phyloP scores from a whole-genome alignment of 2,329 filamentous ascomycete species.

The Trichoderma sp. region DNA sequence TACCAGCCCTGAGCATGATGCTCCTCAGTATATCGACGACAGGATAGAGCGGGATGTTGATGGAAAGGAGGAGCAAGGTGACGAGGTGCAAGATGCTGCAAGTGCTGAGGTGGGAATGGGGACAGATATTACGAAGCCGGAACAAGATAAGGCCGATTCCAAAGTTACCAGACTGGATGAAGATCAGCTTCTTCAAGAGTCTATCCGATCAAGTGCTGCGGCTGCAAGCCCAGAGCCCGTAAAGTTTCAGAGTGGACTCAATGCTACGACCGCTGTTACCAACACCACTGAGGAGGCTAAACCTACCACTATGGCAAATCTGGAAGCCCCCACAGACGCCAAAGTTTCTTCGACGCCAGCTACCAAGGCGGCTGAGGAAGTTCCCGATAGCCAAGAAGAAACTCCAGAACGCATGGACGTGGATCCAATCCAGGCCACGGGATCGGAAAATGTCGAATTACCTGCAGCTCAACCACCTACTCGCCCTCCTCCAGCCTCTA shows the following conservation, averaged over 20 bases:
- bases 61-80: conserved; percentile 39
- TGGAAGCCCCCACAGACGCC: background rate
- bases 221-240: conserved; percentile 21
- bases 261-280: conserved; percentile 3
- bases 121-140: conserved; percentile 25
- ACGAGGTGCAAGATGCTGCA: conserved; percentile 22
- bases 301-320: background rate
- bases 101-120: background rate
- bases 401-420: conserved; percentile 36
- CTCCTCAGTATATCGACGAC: conserved; percentile 50
- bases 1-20: conserved; percentile 71
- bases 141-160: background rate
- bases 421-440: conserved; percentile 29
- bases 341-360: background rate
- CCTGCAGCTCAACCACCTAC: conserved; percentile 4
- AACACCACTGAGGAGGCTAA: conserved; percentile 9
- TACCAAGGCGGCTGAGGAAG: conserved; percentile 32
- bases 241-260: background rate
- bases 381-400: conserved; percentile 37
- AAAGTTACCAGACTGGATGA: conserved; percentile 34
- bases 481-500: conserved; percentile 13
- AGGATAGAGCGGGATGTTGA: conserved; percentile 24
- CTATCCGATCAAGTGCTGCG: conserved; percentile 32
- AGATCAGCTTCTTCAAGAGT: conserved; percentile 46
- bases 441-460: conserved; percentile 19